A percentile compares a stretch with the other conserved stretches of the same genome.
These are phyloP conservation scores for Benincasa hispida DNA, from an alignment of 306 rosid genomes.

Conservation along the genomic window DNA sequence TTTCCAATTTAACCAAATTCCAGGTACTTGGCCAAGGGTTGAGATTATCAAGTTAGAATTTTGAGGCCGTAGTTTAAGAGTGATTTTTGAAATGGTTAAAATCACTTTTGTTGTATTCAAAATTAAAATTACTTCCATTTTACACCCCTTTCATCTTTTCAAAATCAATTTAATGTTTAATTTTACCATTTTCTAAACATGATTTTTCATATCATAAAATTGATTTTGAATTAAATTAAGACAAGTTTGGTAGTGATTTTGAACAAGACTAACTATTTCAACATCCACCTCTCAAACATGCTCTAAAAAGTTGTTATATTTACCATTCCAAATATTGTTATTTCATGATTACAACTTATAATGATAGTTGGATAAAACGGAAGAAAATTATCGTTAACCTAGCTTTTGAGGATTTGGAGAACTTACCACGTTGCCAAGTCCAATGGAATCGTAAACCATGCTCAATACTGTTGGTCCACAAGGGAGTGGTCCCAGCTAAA, in stretches of 20 bases:
- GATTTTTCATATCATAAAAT: too few species aligned
- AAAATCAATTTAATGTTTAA: not conserved
- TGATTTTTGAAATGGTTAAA: not conserved
- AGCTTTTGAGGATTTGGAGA: conserved; percentile 21
- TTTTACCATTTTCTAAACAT: too few species aligned
- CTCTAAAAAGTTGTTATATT: not conserved
- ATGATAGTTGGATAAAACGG: not conserved
- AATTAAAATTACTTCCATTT: not conserved
- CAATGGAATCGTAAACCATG: conserved; percentile 78
- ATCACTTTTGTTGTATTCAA: not conserved
- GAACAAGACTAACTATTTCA: not conserved
- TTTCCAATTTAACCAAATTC: not conserved
- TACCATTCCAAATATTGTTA: too few species aligned
- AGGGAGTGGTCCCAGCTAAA: conserved; percentile 90
- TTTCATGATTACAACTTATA: not conserved
- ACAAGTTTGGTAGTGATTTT: not conserved
- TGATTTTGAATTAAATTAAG: not conserved
- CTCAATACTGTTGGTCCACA: conserved; percentile 71
- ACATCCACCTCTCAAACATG: not conserved
- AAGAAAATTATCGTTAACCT: conserved; percentile 9
- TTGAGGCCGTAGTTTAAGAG: not conserved
- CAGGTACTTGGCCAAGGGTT: too few species aligned
- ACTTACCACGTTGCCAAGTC: conserved; percentile 86
- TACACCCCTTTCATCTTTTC: not conserved
- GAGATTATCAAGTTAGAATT: not conserved